Evolutionary conservation across 78 protist species (phyloP).

Genomic region (Dictyostelium brefeldianum): DNA sequence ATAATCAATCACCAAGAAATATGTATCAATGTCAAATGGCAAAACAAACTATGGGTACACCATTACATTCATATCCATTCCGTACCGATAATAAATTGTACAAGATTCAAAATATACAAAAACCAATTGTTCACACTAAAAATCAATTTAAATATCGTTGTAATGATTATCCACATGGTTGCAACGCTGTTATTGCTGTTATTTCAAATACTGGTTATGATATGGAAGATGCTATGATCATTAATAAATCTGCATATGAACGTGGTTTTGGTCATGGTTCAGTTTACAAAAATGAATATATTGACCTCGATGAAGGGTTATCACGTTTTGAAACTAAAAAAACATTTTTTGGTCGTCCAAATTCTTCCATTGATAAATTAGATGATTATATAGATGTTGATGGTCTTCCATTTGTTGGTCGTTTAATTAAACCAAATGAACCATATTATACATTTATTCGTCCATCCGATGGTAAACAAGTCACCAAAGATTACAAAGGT

Average conservation of each 20-base stretch:
- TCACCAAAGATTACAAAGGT: conserved; percentile 44
- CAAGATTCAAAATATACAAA: conserved; percentile 92
- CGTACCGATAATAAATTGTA: conserved; percentile 98
- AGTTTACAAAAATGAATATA: conserved; percentile 82
- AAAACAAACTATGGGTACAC: conserved; percentile 99
- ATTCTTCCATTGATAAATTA: not conserved
- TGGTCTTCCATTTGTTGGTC: conserved; percentile 92
- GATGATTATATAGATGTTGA: conserved; percentile 68
- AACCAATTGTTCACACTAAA: conserved; percentile 59
- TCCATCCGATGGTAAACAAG: conserved; percentile 6
- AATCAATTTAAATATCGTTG: conserved; percentile 77
- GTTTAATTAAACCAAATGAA: conserved; percentile 48
- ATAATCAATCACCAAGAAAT: conserved; percentile 99
- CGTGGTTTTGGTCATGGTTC: conserved; percentile 97
- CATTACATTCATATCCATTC: conserved; percentile 83
- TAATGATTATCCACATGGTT: conserved; percentile 97
- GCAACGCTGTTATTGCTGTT: conserved; percentile 98
- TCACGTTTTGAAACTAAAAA: conserved; percentile 31
- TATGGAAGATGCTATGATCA: conserved; percentile 93
- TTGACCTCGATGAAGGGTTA: conserved; percentile 77
- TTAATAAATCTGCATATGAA: conserved; percentile 96
- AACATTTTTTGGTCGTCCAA: conserved; percentile 30
- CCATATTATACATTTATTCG: conserved; percentile 63
- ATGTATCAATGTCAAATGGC: conserved; percentile 98
- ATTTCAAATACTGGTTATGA: conserved; percentile 98